Evolutionary conservation across 352 stramenopile genomes (phyloP), one percentile per base, ranked within the genome.

Genomic region (Thalassiosira sp.): DNA sequence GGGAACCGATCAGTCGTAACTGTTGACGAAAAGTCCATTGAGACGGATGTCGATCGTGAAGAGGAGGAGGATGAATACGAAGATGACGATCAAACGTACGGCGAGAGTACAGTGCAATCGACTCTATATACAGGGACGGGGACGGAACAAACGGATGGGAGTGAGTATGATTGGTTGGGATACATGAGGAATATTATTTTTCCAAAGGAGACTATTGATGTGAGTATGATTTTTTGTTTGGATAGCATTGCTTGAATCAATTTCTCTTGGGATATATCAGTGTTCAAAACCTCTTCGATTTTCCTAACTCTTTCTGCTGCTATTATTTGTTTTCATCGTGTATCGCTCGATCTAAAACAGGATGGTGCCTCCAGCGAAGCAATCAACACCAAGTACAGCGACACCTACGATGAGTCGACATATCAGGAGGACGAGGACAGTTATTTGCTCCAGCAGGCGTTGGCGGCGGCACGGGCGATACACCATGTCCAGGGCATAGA

Each of bases 401-500:
- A 51, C 6, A 60, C 40, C 3, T 58, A 54, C 46, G 49, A 76
- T 31, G 15, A 60, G 13, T 60, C 66, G 6, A 58, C 35, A 13
- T 52, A 63, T 28, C 27, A 69, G 3, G 67, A 82, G 1, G 66
- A 82, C 16, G 66, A 73, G 35, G 66, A 82, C 33, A 69, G 25
- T 28, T 78, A 82, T 27, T 46, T 82, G 20, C 31, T 82, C n/a
- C 74, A 78, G 31, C 74, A 82, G 43, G 74, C 74, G 28, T 31
- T 82, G 27, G 74, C 74, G n/a, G 76, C 87, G 16, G 85, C 87
- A 16, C 63, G 57, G 46, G 82, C 83, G 0, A 70, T 88, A 15
- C 85, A 93, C 70, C 56, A 85, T 20, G 56, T 86, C 31, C 66
- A 85, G 45, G 85, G 83, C 42, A 45, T 88, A 40, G 60, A 81